These are phyloP conservation scores for Talaromyces proteolyticus DNA, from an alignment of 495 filamentous ascomycete species.

Conservation along the genomic window DNA sequence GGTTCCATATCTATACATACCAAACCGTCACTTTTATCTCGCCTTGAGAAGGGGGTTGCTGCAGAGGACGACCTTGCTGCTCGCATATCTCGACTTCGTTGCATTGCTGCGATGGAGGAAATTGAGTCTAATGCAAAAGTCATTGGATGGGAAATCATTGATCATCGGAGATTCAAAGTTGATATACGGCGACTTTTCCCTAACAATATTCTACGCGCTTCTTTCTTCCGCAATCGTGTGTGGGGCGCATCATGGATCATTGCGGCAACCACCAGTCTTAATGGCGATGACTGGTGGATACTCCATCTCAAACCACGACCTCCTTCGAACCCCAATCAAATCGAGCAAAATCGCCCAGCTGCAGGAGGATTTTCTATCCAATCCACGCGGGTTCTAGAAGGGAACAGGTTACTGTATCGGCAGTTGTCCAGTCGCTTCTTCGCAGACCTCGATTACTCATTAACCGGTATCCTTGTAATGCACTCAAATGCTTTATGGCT, in stretches of 20 bases:
- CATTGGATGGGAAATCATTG: conserved; percentile 55
- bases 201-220: conserved; percentile 48
- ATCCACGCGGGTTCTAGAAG: conserved; percentile 2
- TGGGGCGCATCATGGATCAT: conserved; percentile 66
- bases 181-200: conserved; percentile 57
- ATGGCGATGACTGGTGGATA: conserved; percentile 74
- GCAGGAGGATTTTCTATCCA: conserved; percentile 3
- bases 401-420: conserved; percentile 9
- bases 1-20: conserved; percentile 32
- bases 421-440: conserved; percentile 18
- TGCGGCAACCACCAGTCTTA: conserved; percentile 61
- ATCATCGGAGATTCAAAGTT: conserved; percentile 47
- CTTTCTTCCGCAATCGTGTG: conserved; percentile 56
- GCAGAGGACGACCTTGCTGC: conserved; percentile 46
- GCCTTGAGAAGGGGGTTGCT: conserved; percentile 28
- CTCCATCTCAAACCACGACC: conserved; percentile 43
- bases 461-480: conserved; percentile 35
- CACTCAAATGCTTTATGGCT: conserved; percentile 36
- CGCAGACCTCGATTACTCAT: conserved; percentile 30
- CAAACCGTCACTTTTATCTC: conserved; percentile 38
- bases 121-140: conserved; percentile 53
- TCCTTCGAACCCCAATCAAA: not conserved
- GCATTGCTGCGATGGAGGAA: conserved; percentile 52
- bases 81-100: conserved; percentile 52
- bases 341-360: not conserved